Conservation (phyloP, 768 basidiomycete species). For the Sutorius australiensis region DNA sequence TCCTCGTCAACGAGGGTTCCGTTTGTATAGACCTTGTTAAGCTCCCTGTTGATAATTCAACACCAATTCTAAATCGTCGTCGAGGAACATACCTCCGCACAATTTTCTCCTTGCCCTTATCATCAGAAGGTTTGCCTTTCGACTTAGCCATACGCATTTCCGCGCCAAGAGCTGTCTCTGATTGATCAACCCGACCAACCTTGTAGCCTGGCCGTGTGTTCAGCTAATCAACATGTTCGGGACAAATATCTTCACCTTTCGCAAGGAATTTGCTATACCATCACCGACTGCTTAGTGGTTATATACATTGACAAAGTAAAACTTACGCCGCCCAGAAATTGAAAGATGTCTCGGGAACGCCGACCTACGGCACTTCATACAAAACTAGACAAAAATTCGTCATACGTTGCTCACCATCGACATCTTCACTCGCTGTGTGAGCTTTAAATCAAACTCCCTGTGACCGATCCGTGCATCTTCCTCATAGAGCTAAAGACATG, state of each 20-base stretch:
- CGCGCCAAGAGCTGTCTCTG: slow-evolving; percentile 93
- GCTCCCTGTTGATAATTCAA: slow-evolving; percentile 49
- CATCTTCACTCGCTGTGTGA: slow-evolving; percentile 94
- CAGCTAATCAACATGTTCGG: not conserved
- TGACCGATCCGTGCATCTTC: slow-evolving; percentile 93
- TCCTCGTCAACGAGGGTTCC: slow-evolving; percentile 92
- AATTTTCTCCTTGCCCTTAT: slow-evolving; percentile 77
- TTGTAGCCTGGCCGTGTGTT: slow-evolving; percentile 61
- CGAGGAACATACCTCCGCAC: slow-evolving; percentile 61
- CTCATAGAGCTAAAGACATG: slow-evolving; percentile 66
- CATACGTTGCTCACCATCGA: slow-evolving; percentile 69
- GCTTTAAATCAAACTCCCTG: slow-evolving; percentile 91
- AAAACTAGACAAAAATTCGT: not conserved
- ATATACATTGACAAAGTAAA: not conserved
- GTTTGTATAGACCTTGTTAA: slow-evolving; percentile 94
- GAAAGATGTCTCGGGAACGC: slow-evolving; percentile 92
- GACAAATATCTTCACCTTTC: slow-evolving; percentile 34
- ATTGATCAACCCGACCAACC: slow-evolving; percentile 95
- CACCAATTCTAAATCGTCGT: not conserved
- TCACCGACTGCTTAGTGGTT: slow-evolving; percentile 1
- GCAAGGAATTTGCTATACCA: slow-evolving; percentile 70
- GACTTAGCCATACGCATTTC: slow-evolving; percentile 88
- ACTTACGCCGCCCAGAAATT: slow-evolving; percentile 89
- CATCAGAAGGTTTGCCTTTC: slow-evolving; percentile 40
- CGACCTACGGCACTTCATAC: slow-evolving; percentile 52